Base-by-base conservation (phyloP, 768 basidiomycete genomes). In the Mycena pura region DNA sequence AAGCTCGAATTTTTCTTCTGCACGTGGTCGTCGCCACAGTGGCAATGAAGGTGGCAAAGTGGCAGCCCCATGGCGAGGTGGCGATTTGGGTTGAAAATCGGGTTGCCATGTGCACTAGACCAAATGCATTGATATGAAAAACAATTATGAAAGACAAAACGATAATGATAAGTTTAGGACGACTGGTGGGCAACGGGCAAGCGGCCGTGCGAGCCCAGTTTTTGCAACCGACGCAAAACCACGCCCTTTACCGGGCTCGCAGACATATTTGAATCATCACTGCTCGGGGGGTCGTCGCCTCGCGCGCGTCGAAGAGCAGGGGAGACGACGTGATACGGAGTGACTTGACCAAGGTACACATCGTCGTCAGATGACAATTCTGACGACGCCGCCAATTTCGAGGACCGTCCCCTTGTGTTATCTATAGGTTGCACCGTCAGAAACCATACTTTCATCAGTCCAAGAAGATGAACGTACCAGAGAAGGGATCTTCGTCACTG, bases 241-340 rank as follows among this genome's bases (percentile, higher is more conserved):
- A 82, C 50, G 32, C 81, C 80, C 58, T 79, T 77, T 48, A 82
- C 77, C 7, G 85, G 85, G 60, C 85, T 86, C 24, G 74, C 73
- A 15, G 77, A 75, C 68, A 77, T 62, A 2, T 65, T 72, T 7
- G 78, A 79, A 67, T 83, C 82, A 64, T 86, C 86, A 22, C 64
- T 66, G 67, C 82, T 82, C 5, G 77, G 74, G 1, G 74, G 73
- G 54, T 82, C 79, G 29, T 74, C 71, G 52, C 78, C 67, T 61
- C 74, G 70, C 21, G 71, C 64, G 38, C 82, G 80, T 32, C 79
- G 84, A 39, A 82, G 72, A 21, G 77, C 80, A 6, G 89, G 88
- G 8, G 89, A 92, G 36, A 85, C 83, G 29, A 91, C 72, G 66
- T 86, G 86, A 60, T 83, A 82, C n/a, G 89, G 88, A 0, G 87